A percentile compares a stretch with the other conserved stretches of the same genome.
These are phyloP conservation scores for Sugiyamaella americana DNA, from an alignment of 805 yeast genomes.

Conservation along the genomic window DNA sequence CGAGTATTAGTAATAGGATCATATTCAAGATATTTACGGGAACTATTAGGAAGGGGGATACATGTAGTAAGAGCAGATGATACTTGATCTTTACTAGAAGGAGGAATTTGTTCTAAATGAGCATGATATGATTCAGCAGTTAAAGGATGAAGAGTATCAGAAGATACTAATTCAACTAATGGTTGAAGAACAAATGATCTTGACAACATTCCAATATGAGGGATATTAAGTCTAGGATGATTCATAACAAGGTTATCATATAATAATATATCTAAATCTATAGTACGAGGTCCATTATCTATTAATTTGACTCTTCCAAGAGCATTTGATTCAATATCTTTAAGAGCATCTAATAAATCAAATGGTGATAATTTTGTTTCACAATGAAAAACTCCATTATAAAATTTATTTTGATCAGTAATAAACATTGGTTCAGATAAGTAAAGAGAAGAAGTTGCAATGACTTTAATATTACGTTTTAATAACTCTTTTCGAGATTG, in stretches of 20 bases:
- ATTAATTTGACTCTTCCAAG: slow-evolving; percentile 67
- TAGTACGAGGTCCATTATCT: slow-evolving; percentile 87
- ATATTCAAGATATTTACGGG: slow-evolving; percentile 33
- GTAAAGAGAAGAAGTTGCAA: slow-evolving; percentile 69
- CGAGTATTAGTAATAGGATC: slow-evolving; percentile 41
- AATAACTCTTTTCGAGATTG: slow-evolving; percentile 47
- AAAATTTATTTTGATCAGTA: slow-evolving; percentile 69
- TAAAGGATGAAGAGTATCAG: slow-evolving; percentile 69
- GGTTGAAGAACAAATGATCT: slow-evolving; percentile 89
- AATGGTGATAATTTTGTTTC: slow-evolving; percentile 59
- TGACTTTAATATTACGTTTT: slow-evolving; percentile 41
- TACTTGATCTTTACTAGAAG: slow-evolving; percentile 21
- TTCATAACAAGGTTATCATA: slow-evolving; percentile 56
- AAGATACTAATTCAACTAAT: slow-evolving; percentile 69
- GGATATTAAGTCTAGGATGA: slow-evolving; percentile 57
- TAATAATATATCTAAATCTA: slow-evolving; percentile 81
- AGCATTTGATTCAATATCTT: slow-evolving; percentile 69
- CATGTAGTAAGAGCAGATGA: slow-evolving; percentile 23
- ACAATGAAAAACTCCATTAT: slow-evolving; percentile 74
- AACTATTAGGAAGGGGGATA: slow-evolving; percentile 22
- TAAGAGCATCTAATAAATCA: slow-evolving; percentile 54
- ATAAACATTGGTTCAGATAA: slow-evolving; percentile 91
- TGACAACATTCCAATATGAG: slow-evolving; percentile 84
- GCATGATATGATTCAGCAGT: slow-evolving; percentile 73
- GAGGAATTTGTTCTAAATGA: slow-evolving; percentile 55